Base-by-base conservation (phyloP, 1,284 basidiomycete species). In the Athelia sp. region DNA sequence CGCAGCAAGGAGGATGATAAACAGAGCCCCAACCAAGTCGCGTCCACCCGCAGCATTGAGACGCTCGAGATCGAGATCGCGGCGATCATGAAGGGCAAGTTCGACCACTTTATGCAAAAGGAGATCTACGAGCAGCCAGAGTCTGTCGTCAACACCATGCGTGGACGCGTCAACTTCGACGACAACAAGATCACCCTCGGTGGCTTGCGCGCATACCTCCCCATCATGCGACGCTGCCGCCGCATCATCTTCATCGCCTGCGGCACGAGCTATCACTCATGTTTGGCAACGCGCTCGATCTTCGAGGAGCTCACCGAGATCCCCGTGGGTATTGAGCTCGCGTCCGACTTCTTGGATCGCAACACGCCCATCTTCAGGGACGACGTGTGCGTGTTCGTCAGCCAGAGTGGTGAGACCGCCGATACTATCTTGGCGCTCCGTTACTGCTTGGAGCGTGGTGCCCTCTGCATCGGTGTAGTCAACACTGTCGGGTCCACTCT, bases 111-210 rank as follows among this genome's bases (percentile, higher is more conserved):
- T 72, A 99, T 99, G 97, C 96, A 99, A 71, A 99, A 99, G 78
- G 97, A 99, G 72, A 99, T 99, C 64, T 99, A 97, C 79, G 97
- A 99, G 69, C 97, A 99, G 73, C 97, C 96, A 53, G 97, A 99
- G 67, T 98, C 94, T 44, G 97, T 99, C 58, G 93, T 99, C 72
- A 99, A 99, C 82, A 99, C 97, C 47, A 99, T 99, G 97, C 92
- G 97, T 82, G 97, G 97, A 56, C 93, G 97, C 62, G 92, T 99
- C 77, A 99, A 98, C 82, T 99, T 99, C 67, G 97, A 99, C 68
- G 84, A 80, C 50, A 84, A 91, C 70, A 79, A 80, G 56, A 90
- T 99, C 66, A 98, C 90, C 19, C 87, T 99, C 45, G 97, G 97
- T 68, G 97, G 97, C 50, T 80, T 99, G 51, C 90, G 94, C 56